A percentile compares a stretch with the other conserved stretches of the same genome.
phyloP scores from a whole-genome alignment of 352 stramenopile genomes.

The Pythium grandisporangium region DNA sequence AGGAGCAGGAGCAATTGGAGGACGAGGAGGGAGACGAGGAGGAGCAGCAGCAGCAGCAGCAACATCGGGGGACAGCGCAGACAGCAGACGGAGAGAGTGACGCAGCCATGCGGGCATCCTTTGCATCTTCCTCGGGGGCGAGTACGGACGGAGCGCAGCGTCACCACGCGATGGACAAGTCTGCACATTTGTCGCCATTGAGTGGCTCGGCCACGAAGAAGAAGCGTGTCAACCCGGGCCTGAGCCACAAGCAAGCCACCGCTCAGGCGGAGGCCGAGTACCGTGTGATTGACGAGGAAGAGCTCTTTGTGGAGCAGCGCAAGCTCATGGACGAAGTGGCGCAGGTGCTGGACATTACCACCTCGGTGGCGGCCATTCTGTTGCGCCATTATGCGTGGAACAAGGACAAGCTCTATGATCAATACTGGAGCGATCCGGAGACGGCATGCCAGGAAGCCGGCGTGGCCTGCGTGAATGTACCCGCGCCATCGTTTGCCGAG shows the following conservation, averaged over 20 bases:
- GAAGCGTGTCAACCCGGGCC: constrained; percentile 41
- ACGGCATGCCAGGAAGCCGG: constrained; percentile 44
- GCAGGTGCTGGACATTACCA: constrained; percentile 65
- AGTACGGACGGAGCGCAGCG: constrained; percentile 20
- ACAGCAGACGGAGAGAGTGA: too few species aligned
- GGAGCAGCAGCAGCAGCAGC: too few species aligned
- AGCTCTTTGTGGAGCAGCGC: constrained; percentile 62
- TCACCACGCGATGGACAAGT: constrained; percentile 17
- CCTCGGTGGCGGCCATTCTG: constrained; percentile 52
- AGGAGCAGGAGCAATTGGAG: constrained; percentile 18
- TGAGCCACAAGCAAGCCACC: constrained; percentile 15
- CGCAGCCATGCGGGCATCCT: too few species aligned
- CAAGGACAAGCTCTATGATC: constrained; percentile 87
- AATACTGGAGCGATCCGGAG: constrained; percentile 66
- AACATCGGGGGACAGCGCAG: too few species aligned
- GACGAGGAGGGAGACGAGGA: constrained; percentile 67
- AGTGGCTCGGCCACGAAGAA: constrained; percentile 51
- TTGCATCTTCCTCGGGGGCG: too few species aligned
- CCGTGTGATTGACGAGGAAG: constrained; percentile 75
- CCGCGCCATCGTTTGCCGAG: constrained; percentile 20
- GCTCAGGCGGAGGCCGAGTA: constrained; percentile 39
- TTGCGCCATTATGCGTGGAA: constrained; percentile 85
- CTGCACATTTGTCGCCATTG: constrained; percentile 25
- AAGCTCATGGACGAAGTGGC: constrained; percentile 61
- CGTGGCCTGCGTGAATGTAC: constrained; percentile 44